Evolutionary conservation across 2,329 filamentous ascomycete genomes (phyloP), one percentile per base, ranked within the genome.

Genomic region (Aspergillus ruber): DNA sequence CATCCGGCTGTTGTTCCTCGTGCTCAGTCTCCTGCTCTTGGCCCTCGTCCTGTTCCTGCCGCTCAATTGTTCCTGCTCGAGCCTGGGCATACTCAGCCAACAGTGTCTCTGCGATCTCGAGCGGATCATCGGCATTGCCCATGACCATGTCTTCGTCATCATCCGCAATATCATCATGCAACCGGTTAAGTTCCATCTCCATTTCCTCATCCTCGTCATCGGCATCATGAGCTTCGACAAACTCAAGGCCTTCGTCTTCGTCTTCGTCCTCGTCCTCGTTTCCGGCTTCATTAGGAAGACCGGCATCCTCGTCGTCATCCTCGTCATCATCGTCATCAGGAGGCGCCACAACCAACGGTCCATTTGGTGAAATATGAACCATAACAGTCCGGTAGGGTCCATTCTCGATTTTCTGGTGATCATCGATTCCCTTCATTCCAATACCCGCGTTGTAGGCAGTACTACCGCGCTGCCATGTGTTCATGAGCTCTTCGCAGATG

Each of bases 401-500:
- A 29, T 57, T 57, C n/a, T 86, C 83, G 39, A 85, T 76, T 41
- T 74, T 73, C 54, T 87, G 83, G 57, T 94, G 88, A 60, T 95
- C 89, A 62, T 93, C 86, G 20, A 95, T 84, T 8, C 88, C 88
- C 55, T 84, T 80, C 62, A 83, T 80, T 12, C 88, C 89, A 52
- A 93, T 84, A 52, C 82, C 79, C 17, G 83, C 85, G 64, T 97
- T 91, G 40, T 79, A 84, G 6, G 86, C 93, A 47, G 82, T 79
- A 62, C 93, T 97, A 5, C 93, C 93, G 55, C 85, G 81, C 27
- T 84, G 81, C 93, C 93, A 98, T 1, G 86, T 81, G 56, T 84
- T 86, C 51, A 98, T 81, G 60, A 97, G 79, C 67, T 98, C 89
- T 65, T 97, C 89, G 61, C 93, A 98, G 35, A 98, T 82, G 6